Evolutionary conservation across 805 yeast genomes (phyloP).

Genomic region (Zygosaccharomyces bailii): DNA sequence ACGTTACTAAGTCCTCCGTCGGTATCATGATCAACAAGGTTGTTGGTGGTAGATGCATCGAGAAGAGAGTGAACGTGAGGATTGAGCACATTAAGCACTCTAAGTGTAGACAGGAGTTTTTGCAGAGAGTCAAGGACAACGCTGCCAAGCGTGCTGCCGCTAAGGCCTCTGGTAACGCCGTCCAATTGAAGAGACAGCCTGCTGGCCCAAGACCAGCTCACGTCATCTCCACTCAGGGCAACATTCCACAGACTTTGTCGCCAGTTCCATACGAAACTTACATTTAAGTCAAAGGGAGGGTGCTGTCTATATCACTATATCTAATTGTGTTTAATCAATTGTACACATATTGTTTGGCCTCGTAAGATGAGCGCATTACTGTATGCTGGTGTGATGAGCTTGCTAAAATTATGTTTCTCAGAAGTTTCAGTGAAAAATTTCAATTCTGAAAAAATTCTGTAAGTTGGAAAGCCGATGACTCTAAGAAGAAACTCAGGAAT

Average conservation of each 20-base stretch:
- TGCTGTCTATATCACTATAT: slow-evolving; percentile 21
- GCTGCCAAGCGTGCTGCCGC: slow-evolving; percentile 93
- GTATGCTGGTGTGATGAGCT: background rate
- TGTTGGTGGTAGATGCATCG: slow-evolving; percentile 98
- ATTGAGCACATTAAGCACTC: slow-evolving; percentile 99
- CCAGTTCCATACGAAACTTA: slow-evolving; percentile 99
- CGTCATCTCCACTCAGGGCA: slow-evolving; percentile 74
- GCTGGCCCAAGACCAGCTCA: slow-evolving; percentile 94
- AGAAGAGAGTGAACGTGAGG: slow-evolving; percentile 98
- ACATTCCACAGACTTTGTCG: slow-evolving; percentile 94
- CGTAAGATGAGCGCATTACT: slow-evolving; percentile 1
- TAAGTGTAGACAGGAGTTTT: slow-evolving; percentile 98
- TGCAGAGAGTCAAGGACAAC: slow-evolving; percentile 96
- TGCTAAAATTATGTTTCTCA: background rate
- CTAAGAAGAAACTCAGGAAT: background rate
- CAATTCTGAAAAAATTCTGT: slow-evolving; percentile 5
- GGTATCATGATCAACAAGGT: slow-evolving; percentile 98
- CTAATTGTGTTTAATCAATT: slow-evolving; percentile 27
- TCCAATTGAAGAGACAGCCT: slow-evolving; percentile 96
- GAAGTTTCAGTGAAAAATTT: background rate
- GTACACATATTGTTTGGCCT: slow-evolving; percentile 22
- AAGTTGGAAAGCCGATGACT: background rate
- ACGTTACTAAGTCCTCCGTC: slow-evolving; percentile 97
- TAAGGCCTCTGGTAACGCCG: slow-evolving; percentile 87
- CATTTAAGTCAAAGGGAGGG: slow-evolving; percentile 58